phyloP scores from a whole-genome alignment of 106 monocot species.

The Phalaenopsis aphrodite region DNA sequence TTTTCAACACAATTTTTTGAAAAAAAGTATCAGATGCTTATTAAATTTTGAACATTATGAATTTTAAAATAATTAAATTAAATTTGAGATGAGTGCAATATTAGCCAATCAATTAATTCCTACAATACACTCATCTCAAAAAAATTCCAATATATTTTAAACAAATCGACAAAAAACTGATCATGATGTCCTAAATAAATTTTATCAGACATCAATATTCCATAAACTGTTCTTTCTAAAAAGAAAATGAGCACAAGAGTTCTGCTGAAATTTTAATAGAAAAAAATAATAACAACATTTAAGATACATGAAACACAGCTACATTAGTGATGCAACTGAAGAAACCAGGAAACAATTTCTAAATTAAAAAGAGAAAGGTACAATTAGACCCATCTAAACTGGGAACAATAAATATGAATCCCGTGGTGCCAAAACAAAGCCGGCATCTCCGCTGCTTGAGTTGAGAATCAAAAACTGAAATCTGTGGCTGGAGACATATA shows the following conservation, averaged over 20 bases:
- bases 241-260: not conserved
- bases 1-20: too few relatives aligned
- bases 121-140: too few relatives aligned
- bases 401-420: too few relatives aligned
- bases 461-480: not conserved
- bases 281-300: not conserved
- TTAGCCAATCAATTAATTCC: too few relatives aligned
- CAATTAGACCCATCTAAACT: not conserved
- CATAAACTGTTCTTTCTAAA: not conserved
- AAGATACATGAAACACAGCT: not conserved
- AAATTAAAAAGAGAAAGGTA: not conserved
- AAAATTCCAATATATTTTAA: too few relatives aligned
- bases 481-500: too few relatives aligned
- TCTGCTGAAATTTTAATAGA: not conserved
- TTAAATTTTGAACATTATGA: too few relatives aligned
- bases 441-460: not conserved
- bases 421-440: not conserved
- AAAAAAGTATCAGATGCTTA: too few relatives aligned
- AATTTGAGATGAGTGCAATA: too few relatives aligned
- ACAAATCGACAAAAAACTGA: too few relatives aligned
- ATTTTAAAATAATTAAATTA: too few relatives aligned
- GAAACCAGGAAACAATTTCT: not conserved
- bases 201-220: not conserved
- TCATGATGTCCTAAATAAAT: too few relatives aligned
- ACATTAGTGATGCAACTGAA: not conserved